Evolutionary conservation across 805 yeast genomes (phyloP), one percentile per base, ranked within the genome.

Genomic region (Saccharomycopsis oosterbeekiorum): DNA sequence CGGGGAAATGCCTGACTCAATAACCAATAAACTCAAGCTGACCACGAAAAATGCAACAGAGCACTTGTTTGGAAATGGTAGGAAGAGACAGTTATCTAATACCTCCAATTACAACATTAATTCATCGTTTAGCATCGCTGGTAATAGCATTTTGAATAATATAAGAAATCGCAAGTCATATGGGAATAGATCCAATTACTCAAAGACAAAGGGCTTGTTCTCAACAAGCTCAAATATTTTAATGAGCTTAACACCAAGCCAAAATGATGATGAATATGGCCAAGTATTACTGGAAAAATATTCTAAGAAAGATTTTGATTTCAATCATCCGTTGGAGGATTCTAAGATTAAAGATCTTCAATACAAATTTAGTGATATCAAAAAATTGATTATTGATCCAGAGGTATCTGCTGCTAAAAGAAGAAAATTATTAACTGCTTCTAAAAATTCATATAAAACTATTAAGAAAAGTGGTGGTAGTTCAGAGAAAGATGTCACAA

Each of bases 381-480:
- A 74, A 55, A 75, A 70, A 62, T 62, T 78, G 57, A 74, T 74
- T 50, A 75, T 77, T 17, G 80, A 78, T 60, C 73, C 78, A 15
- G 66, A 68, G 3, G 73, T 79, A 65, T 75, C 77, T 50, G 79
- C 77, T 8, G 77, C 80, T 0, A 76, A 78, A 65, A 75, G 76
- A 65, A 56, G 74, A 51, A 76, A 73, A 63, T 66, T 78, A 3
- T 68, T 76, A 4, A 65, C 70, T 10, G 75, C 74, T 0, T 60
- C 59, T 4, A 56, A 58, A 29, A 43, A 40, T 2, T 56, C 17
- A 19, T 2, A 40, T 6, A 42, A 19, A 19, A 9, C 1, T 15
- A n/a, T 17, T 3, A 57, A 42, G 40, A 36, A 36, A 36, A 2
- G 34, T 17, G 17, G 17, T 34, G 36, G 43, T 12, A 34, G 29